Conservation (phyloP, 805 yeast species). For the Lipomyces yamanashiensis region DNA sequence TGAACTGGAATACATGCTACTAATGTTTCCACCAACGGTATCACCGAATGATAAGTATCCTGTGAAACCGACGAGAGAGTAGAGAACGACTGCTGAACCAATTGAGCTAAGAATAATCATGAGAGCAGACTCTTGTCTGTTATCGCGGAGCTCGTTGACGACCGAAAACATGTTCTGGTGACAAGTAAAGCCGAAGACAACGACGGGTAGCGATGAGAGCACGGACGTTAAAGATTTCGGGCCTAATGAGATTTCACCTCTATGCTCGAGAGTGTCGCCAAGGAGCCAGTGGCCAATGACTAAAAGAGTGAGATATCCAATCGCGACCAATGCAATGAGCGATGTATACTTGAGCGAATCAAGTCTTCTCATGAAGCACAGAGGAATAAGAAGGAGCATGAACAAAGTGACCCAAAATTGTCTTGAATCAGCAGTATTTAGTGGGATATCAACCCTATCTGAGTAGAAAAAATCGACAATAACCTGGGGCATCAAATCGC, state of each 20-base stretch:
- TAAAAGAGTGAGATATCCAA: slow-evolving; percentile 71
- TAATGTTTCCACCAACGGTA: slow-evolving; percentile 75
- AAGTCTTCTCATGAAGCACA: slow-evolving; percentile 73
- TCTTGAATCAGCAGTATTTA: slow-evolving; percentile 40
- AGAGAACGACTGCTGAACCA: slow-evolving; percentile 62
- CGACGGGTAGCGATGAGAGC: slow-evolving; percentile 83
- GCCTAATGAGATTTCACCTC: slow-evolving; percentile 57
- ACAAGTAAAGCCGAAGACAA: slow-evolving; percentile 93
- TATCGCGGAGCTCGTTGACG: slow-evolving; percentile 74
- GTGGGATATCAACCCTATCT: slow-evolving; percentile 4
- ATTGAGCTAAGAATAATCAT: slow-evolving; percentile 60
- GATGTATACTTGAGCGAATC: slow-evolving; percentile 88
- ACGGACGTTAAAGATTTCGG: slow-evolving; percentile 53
- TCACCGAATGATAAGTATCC: slow-evolving; percentile 91
- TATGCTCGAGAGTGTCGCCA: slow-evolving; percentile 57
- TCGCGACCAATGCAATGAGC: slow-evolving; percentile 78
- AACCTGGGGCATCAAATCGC: slow-evolving; percentile 70
- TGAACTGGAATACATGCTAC: slow-evolving; percentile 72
- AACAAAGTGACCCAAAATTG: slow-evolving; percentile 54
- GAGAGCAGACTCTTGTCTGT: slow-evolving; percentile 54
- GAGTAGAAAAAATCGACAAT: slow-evolving; percentile 39
- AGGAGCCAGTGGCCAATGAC: slow-evolving; percentile 72
- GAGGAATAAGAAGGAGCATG: slow-evolving; percentile 58
- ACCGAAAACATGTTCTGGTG: slow-evolving; percentile 94
- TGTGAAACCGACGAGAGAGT: slow-evolving; percentile 72